Evolutionary conservation across 2,329 filamentous ascomycete genomes (phyloP), one percentile per base, ranked within the genome.

Genomic region (Clarireedia hainanense): DNA sequence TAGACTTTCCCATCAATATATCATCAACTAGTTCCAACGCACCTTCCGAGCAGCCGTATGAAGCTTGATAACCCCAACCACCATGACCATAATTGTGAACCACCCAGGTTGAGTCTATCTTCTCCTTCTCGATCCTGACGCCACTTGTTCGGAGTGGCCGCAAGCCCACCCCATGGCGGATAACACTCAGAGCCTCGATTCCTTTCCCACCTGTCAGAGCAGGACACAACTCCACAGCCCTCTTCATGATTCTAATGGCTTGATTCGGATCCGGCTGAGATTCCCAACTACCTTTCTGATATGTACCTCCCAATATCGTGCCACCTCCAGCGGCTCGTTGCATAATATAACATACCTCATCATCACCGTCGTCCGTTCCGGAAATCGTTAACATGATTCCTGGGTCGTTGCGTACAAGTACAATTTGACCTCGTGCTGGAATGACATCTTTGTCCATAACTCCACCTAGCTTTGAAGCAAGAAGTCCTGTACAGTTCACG

Each of bases 401-500:
- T 0, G 82, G 77, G 49, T 81, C 77, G 63, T 88, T 88, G 40
- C 84, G 75, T 1, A 88, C 85, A 0, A 88, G 65, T 0, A 86
- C 80, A 43, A 85, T 81, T 72, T 97, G 92, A 4, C 90, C 92
- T 3, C 92, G 82, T 1, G 81, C 85, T 0, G 92, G 91, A 53
- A 84, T 78, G 61, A 97, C 79, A 4, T 78, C 80, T 57, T 74
- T 70, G 67, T 97, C 92, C 71, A 81, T 76, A 0, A 97, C 91
- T 39, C 92, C 92, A 7, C 89, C 90, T 1, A 97, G 81, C 55
- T 79, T 84, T 45, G 79, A 79, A 0, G 91, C 84, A 6, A 85
- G 79, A 6, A 97, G 75, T 0, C 91, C 92, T 0, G 91, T 92
- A 63, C 89, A 89, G 69, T 97, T 97, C 63, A 97, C 74, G 1